Evolutionary conservation across 768 basidiomycete species (phyloP), one percentile per base, ranked within the genome.

Genomic region (Mycena sanguinolenta): DNA sequence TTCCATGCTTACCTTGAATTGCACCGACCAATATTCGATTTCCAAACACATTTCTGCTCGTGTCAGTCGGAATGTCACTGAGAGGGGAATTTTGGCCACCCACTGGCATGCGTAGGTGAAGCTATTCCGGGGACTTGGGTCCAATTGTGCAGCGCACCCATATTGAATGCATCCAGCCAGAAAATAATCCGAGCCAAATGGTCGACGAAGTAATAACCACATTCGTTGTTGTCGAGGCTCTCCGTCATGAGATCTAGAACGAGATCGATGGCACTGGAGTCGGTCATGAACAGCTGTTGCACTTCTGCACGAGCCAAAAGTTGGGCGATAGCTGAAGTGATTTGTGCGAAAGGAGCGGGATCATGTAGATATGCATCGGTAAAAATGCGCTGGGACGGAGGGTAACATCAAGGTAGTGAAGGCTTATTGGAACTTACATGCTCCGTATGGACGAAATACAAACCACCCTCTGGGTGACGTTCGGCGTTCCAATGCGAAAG

Each of bases 181-280:
- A 63, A 50, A 1, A 63, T 17, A 13, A 39, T 38, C 44, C 44
- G 44, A 9, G 44, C 44, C 21, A 21, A 46, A 46, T 46, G 44
- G 44, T 46, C 44, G 21, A 14, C 61, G 23, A 63, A 53, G 32
- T 63, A 63, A 38, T 63, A 63, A 10, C 61, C 61, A 44, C 58
- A 58, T 58, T 58, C 23, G 12, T 23, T 3, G 19, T 58, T 58
- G 4, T 52, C 61, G 14, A 19, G 28, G 30, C 14, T 34, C 9
- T 50, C 49, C 9, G 4, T 16, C 32, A 50, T 32, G 32, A 63
- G 46, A 34, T 63, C 61, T 16, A 63, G 36, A 23, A 63, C 50
- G 50, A 63, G 17, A 38, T 63, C 61, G 49, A 63, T 53, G 39
- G 8, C 9, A 14, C 39, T 39, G 3, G 58, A 23, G 12, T 53